Evolutionary conservation across 164 flowering plant genomes (phyloP).

Genomic region (Tinospora cordifolia): DNA sequence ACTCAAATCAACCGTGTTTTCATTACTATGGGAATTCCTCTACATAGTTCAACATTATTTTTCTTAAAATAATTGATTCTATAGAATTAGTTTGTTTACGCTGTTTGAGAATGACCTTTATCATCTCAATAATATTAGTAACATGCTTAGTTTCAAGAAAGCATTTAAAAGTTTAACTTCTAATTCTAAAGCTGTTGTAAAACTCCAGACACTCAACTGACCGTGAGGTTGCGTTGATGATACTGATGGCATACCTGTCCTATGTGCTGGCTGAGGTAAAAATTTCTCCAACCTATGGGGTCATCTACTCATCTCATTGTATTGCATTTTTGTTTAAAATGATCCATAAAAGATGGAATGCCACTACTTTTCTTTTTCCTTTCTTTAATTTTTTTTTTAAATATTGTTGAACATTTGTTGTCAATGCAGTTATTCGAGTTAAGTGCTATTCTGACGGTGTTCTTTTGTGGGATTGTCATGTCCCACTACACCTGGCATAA

Average conservation of each 20-base stretch:
- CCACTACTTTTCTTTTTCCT: neutral
- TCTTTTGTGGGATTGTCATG: constrained; percentile 59
- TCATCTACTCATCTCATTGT: neutral
- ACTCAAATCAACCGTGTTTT: too few species aligned
- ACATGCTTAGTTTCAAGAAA: neutral
- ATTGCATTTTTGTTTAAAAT: neutral
- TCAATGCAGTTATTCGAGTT: constrained; percentile 59
- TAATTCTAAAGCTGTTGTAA: neutral
- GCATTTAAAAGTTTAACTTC: neutral
- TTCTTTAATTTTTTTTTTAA: too few species aligned
- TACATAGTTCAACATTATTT: too few species aligned
- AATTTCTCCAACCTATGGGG: neutral
- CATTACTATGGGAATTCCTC: too few species aligned
- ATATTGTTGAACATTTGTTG: constrained; percentile 15
- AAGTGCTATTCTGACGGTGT: constrained; percentile 50
- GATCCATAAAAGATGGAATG: constrained; percentile 1
- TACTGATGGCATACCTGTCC: constrained; percentile 85
- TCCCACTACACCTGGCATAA: constrained; percentile 60
- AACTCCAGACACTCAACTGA: constrained; percentile 74
- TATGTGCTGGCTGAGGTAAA: constrained; percentile 81
- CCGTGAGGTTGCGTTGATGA: constrained; percentile 87
- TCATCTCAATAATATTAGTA: neutral
- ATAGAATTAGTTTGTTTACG: neutral
- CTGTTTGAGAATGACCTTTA: neutral
- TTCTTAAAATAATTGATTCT: neutral